Evolutionary conservation across 2,329 filamentous ascomycete species (phyloP).

Genomic region (Penicillium sp.): DNA sequence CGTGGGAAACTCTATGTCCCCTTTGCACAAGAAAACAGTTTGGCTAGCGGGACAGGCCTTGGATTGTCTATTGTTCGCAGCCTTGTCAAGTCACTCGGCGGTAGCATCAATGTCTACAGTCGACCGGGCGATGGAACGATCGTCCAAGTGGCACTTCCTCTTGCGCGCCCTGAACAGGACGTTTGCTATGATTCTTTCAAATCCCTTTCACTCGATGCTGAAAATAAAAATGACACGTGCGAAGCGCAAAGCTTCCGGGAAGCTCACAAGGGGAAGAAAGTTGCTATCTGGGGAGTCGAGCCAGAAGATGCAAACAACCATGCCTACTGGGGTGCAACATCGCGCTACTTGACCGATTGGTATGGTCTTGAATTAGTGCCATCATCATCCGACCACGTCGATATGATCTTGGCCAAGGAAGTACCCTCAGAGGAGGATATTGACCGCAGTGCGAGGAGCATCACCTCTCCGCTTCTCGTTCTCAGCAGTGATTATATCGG

Average conservation of each 20-base stretch:
- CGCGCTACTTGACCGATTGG: conserved; percentile 32
- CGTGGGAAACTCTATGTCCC: conserved; percentile 54
- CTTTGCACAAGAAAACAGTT: conserved; percentile 55
- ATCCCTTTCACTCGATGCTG: conserved; percentile 1
- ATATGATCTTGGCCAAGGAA: conserved; percentile 30
- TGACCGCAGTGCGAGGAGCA: neutral
- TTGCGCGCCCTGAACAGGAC: conserved; percentile 3
- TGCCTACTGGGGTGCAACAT: conserved; percentile 19
- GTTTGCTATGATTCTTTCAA: conserved; percentile 1
- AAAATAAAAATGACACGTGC: conserved; percentile 8
- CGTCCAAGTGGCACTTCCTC: conserved; percentile 34
- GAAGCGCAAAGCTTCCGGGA: conserved; percentile 20
- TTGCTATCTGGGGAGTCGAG: conserved; percentile 25
- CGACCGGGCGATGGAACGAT: conserved; percentile 47
- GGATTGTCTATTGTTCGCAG: conserved; percentile 55
- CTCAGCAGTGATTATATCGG: conserved; percentile 33
- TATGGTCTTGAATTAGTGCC: conserved; percentile 29
- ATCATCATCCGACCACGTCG: conserved; percentile 20
- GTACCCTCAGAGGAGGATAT: conserved; percentile 15
- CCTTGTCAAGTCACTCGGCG: conserved; percentile 53
- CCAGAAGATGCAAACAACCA: conserved; percentile 12
- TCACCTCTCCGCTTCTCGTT: conserved; percentile 27
- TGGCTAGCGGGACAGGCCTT: conserved; percentile 55
- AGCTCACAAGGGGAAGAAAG: conserved; percentile 17
- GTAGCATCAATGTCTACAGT: conserved; percentile 49